Percentiles rank a stretch among this genome's conserved stretches.
Conservation (phyloP, 345 rosid genomes). For the Barbarea vulgaris region DNA sequence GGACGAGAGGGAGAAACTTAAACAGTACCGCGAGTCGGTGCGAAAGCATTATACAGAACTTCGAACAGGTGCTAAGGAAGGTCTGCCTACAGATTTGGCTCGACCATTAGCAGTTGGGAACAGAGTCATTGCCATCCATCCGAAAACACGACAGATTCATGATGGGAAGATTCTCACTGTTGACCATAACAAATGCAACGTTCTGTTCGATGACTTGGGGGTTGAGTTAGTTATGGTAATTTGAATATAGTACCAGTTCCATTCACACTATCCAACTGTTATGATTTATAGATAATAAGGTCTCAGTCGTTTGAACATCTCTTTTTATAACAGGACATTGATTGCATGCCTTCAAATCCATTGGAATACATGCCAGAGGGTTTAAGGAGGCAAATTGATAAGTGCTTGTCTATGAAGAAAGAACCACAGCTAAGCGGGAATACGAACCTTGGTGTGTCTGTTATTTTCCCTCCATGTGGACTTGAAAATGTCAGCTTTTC, state of each 20-base stretch:
- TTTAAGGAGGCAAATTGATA: conserved; percentile 64
- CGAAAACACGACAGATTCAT: conserved; percentile 81
- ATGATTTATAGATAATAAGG: conserved; percentile 24
- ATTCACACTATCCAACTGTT: conserved; percentile 7
- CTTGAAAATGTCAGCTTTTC: conserved; percentile 49
- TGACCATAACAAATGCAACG: conserved; percentile 76
- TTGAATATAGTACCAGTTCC: conserved; percentile 4
- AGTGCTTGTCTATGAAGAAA: conserved; percentile 46
- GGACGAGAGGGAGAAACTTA: conserved; percentile 88
- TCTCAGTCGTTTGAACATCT: conserved; percentile 4
- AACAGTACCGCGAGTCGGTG: conserved; percentile 87
- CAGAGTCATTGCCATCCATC: conserved; percentile 82
- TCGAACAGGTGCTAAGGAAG: conserved; percentile 76
- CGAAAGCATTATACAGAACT: conserved; percentile 83
- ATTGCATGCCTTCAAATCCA: conserved; percentile 94
- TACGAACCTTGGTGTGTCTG: conserved; percentile 50
- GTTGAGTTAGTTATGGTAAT: conserved; percentile 91
- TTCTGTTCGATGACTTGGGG: conserved; percentile 85
- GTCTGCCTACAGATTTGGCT: conserved; percentile 92
- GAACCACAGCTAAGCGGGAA: conserved; percentile 56
- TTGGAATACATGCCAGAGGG: conserved; percentile 89
- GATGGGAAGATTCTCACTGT: conserved; percentile 91
- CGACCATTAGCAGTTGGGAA: conserved; percentile 91
- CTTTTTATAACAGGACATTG: conserved; percentile 69
- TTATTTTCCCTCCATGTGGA: conserved; percentile 51